These are phyloP conservation scores for Teratosphaeria nubilosa DNA, from an alignment of 2,329 filamentous ascomycete genomes.

Conservation along the genomic window DNA sequence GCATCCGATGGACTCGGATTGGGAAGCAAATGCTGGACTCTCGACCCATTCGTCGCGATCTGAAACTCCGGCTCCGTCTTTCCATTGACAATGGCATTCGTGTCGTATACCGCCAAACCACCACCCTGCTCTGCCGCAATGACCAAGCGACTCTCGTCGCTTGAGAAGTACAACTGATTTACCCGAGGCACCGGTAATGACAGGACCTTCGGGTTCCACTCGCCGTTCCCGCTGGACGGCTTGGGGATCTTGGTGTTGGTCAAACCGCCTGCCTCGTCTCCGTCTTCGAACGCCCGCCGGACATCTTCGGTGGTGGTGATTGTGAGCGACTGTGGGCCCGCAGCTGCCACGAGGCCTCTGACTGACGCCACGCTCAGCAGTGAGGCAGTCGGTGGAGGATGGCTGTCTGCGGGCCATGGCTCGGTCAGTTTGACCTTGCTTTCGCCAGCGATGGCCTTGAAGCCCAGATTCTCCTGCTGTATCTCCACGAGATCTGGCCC, in stretches of 20 bases:
- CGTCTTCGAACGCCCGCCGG: constrained; percentile 57
- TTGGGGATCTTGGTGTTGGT: neutral
- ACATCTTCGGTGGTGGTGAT: constrained; percentile 69
- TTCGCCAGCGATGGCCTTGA: constrained; percentile 63
- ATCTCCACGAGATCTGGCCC: constrained; percentile 53
- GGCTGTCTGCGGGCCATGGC: constrained; percentile 59
- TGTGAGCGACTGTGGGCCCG: constrained; percentile 68
- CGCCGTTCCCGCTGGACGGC: constrained; percentile 46
- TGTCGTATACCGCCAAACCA: constrained; percentile 74
- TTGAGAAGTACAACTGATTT: constrained; percentile 81
- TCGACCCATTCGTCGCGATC: constrained; percentile 63
- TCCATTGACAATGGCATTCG: constrained; percentile 55
- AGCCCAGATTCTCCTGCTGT: constrained; percentile 69
- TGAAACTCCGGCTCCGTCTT: constrained; percentile 61
- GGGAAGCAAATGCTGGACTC: constrained; percentile 63
- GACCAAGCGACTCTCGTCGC: constrained; percentile 77
- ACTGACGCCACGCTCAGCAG: constrained; percentile 74
- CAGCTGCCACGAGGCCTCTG: constrained; percentile 75
- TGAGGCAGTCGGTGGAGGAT: constrained; percentile 68
- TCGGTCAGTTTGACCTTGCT: constrained; percentile 69
- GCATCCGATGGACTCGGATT: constrained; percentile 60
- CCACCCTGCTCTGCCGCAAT: constrained; percentile 73
- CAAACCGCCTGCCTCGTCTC: neutral
- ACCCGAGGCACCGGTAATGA: constrained; percentile 52
- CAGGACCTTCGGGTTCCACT: constrained; percentile 61